Conservation (phyloP, 2,329 filamentous ascomycete genomes). For the Claviceps maximensis region DNA sequence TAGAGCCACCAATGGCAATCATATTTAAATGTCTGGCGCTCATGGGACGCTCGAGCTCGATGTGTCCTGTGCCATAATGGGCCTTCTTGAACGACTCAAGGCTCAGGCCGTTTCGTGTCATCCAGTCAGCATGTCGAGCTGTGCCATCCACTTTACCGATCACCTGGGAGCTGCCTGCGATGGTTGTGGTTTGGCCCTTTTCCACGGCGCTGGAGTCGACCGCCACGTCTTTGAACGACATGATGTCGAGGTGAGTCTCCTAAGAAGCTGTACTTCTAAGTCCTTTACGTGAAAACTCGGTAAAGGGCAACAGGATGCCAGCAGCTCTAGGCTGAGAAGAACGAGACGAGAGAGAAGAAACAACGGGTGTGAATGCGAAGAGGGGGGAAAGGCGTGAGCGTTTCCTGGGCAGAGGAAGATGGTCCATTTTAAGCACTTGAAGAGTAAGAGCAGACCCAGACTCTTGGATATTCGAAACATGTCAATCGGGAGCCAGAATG, state of each 20-base stretch:
- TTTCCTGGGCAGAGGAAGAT: not conserved
- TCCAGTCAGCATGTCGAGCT: conserved; percentile 18
- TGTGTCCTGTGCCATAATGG: conserved; percentile 18
- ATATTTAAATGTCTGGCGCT: conserved; percentile 44
- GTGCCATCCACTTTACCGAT: conserved; percentile 5
- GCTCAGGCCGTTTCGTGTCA: conserved; percentile 26
- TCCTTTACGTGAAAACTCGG: not conserved
- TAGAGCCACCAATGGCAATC: conserved; percentile 49
- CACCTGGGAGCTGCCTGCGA: conserved; percentile 9
- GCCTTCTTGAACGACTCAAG: conserved; percentile 24
- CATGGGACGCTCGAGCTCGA: conserved; percentile 31
- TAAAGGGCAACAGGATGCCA: not conserved
- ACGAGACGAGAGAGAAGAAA: not conserved
- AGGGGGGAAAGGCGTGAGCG: not conserved
- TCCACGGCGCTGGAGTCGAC: conserved; percentile 8
- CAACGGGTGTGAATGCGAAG: not conserved
- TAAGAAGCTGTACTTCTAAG: not conserved
- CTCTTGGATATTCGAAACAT: conserved; percentile 5
- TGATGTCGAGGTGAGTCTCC: conserved; percentile 1
- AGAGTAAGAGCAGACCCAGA: not conserved
- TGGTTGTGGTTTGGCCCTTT: conserved; percentile 9
- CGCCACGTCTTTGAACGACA: conserved; percentile 10
- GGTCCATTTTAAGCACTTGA: conserved; percentile 1
- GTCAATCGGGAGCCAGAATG: conserved; percentile 2
- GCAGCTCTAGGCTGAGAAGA: not conserved